Conservation (phyloP, 306 rosid genomes). For the Cucumis sativus region Cucumber_9930_V3 NC_026660.2:16772001-16772500, state of each 20-base stretch:
- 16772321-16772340: conserved; percentile 87
- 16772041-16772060: background rate
- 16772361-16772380: conserved; percentile 73
- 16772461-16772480: conserved; percentile 74
- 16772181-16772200: too few relatives aligned
- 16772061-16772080: background rate
- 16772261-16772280: background rate
- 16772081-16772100: background rate
- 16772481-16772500: conserved; percentile 76
- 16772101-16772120: background rate
- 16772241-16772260: background rate
- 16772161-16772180: background rate
- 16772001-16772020: background rate
- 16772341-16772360: conserved; percentile 88
- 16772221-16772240: too few relatives aligned
- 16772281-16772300: conserved; percentile 53
- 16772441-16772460: conserved; percentile 65
- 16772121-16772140: background rate
- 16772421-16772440: conserved; percentile 83
- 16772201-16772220: too few relatives aligned
- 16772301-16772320: conserved; percentile 86
- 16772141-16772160: background rate
- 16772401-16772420: conserved; percentile 31
- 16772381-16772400: conserved; percentile 22
- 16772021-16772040: background rate